Evolutionary conservation across 257 asterid species (phyloP).

Genomic region (Penstemon eatonii): DNA sequence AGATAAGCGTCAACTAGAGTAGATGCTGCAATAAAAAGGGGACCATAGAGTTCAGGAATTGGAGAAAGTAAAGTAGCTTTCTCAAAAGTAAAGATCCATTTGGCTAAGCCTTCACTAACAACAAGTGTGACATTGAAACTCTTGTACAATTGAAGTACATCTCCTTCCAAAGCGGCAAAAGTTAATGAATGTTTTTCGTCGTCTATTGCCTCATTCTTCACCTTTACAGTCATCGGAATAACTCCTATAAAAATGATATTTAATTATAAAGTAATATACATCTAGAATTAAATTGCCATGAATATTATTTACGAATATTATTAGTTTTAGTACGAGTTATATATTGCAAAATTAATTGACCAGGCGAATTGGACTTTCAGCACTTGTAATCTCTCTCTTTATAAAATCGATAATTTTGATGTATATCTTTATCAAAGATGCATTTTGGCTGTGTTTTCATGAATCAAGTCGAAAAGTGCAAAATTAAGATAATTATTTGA

Average conservation of each 20-base stretch:
- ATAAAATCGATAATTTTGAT: no score
- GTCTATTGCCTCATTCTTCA: slow-evolving; percentile 23
- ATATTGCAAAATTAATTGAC: no score
- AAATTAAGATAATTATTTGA: no score
- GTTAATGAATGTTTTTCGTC: slow-evolving; percentile 28
- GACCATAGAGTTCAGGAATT: not conserved
- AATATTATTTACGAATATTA: no score
- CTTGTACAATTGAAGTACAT: slow-evolving; percentile 29
- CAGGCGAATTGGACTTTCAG: no score
- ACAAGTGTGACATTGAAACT: slow-evolving; percentile 22
- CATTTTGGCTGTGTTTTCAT: no score
- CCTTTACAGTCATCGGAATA: slow-evolving; percentile 11
- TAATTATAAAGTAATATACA: not conserved
- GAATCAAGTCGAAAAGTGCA: no score
- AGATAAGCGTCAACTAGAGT: slow-evolving; percentile 12
- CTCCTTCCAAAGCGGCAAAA: slow-evolving; percentile 25
- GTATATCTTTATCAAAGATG: no score
- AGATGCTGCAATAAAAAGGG: not conserved
- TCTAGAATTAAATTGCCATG: no score
- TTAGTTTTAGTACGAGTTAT: no score
- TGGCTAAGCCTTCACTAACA: slow-evolving; percentile 28
- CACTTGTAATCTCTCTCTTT: no score
- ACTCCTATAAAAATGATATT: not conserved
- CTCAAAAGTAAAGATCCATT: slow-evolving; percentile 34
- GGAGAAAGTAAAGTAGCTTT: not conserved